Evolutionary conservation across 371 early-diverging fungal genomes (phyloP).

Genomic region (Mucor saturninus): DNA sequence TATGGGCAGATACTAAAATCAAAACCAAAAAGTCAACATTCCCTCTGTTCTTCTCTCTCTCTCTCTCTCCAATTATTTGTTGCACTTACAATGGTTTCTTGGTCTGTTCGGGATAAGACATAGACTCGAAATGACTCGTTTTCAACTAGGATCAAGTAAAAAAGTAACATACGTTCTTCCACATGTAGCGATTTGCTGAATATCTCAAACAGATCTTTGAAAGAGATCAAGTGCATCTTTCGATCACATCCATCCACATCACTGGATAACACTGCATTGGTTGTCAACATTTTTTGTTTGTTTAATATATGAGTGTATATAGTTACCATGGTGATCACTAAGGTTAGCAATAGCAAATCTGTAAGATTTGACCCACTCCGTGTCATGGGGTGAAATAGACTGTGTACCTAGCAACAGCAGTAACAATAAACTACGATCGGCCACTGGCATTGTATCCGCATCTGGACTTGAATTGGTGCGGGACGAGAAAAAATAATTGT

Average conservation of each 20-base stretch:
- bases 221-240: constrained; percentile 60
- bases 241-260: constrained; percentile 28
- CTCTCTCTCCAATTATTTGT: too few relatives aligned
- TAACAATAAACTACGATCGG: constrained; percentile 67
- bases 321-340: constrained; percentile 64
- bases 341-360: constrained; percentile 56
- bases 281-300: not conserved
- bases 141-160: constrained; percentile 72
- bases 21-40: too few relatives aligned
- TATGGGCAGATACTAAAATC: constrained; percentile 67
- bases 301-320: not conserved
- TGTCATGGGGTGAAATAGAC: constrained; percentile 6
- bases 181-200: constrained; percentile 65
- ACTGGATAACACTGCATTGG: constrained; percentile 19
- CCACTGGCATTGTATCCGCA: constrained; percentile 59
- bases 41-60: too few relatives aligned
- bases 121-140: constrained; percentile 74
- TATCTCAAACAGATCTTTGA: constrained; percentile 66
- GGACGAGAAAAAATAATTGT: constrained; percentile 67
- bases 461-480: constrained; percentile 45
- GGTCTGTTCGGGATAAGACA: constrained; percentile 77
- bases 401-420: constrained; percentile 56
- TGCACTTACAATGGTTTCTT: constrained; percentile 66
- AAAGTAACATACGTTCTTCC: constrained; percentile 70
- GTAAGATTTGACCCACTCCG: constrained; percentile 46